Evolutionary conservation across 2,329 filamentous ascomycete genomes (phyloP), one percentile per base, ranked within the genome.

Genomic region (Fusarium sp.): DNA sequence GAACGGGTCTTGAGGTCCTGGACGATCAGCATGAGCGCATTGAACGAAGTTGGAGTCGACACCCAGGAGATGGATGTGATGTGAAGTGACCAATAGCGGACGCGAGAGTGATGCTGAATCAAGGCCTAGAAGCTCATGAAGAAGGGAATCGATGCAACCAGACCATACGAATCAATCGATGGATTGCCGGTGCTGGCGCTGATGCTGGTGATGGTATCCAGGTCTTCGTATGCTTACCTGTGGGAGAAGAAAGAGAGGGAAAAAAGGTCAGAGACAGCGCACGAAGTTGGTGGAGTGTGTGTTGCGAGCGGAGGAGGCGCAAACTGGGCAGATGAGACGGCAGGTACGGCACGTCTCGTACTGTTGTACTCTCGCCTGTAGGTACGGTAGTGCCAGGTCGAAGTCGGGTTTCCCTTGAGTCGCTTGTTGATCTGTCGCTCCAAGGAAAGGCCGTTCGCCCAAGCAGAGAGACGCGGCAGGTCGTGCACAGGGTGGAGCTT

Each of bases 21-120:
- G 71, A 87, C 84, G 76, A 89, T 89, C 80, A 90, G 87, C 85
- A 89, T 87, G 78, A 73, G 80, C 71, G 72, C 73, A 78, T 69
- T 69, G 70, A 74, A 63, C 22, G 65, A 63, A 36, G 63, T 50
- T 74, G 54, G 67, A 65, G 29, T 29, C 56, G 22, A 58, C 73
- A 71, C 62, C 66, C 63, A 47, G 54, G 20, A 62, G 74, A 66
- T 63, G 69, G 56, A 58, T 65, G 63, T n/a, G 56, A 66, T 11
- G 63, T n/a, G 40, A 29, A 14, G 63, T 16, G n/a, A 47, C 27
- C 20, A 40, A 63, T 27, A 36, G 65, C 40, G 35, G 63, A 27
- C 36, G 36, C 9, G 20, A 59, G 67, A 62, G 22, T 8, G 22
- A 14, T 54, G 18, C 7, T 52, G 18, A 33, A 38, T 52, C 27